These are phyloP conservation scores for Sporothrix phasma DNA, from an alignment of 2,329 filamentous ascomycete genomes.

Conservation along the genomic window DNA sequence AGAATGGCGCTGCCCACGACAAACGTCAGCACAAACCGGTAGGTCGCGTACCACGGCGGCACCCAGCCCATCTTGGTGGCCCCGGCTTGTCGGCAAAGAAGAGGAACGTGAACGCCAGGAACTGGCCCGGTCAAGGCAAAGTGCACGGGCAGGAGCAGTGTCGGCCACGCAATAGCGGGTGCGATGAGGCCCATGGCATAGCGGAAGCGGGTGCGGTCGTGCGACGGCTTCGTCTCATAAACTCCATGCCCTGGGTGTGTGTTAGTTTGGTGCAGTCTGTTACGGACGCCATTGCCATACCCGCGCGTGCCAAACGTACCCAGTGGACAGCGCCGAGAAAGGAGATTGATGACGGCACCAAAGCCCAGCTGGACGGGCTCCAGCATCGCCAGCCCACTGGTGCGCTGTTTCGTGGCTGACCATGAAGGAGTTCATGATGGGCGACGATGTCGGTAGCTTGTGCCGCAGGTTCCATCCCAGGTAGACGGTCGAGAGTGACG, in stretches of 20 bases:
- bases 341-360: constrained; percentile 82
- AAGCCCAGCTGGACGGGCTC: constrained; percentile 88
- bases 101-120: constrained; percentile 71
- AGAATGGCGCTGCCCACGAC: constrained; percentile 78
- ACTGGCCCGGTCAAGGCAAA: constrained; percentile 80
- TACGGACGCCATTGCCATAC: no score
- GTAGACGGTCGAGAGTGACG: constrained; percentile 71
- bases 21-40: constrained; percentile 87
- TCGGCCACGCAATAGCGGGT: constrained; percentile 80
- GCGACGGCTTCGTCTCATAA: constrained; percentile 53
- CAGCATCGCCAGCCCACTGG: constrained; percentile 59
- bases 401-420: constrained; percentile 62
- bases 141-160: constrained; percentile 71
- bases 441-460: constrained; percentile 47
- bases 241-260: constrained; percentile 58
- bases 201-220: constrained; percentile 59
- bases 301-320: no score
- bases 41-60: constrained; percentile 76
- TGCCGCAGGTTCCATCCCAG: constrained; percentile 76
- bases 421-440: constrained; percentile 54
- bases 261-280: not conserved
- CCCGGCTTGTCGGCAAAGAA: constrained; percentile 76
- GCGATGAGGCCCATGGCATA: constrained; percentile 77
- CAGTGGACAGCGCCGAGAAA: constrained; percentile 90
- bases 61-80: constrained; percentile 67